Conservation (phyloP, 805 yeast genomes). For the Lipomyces anomalus region DNA sequence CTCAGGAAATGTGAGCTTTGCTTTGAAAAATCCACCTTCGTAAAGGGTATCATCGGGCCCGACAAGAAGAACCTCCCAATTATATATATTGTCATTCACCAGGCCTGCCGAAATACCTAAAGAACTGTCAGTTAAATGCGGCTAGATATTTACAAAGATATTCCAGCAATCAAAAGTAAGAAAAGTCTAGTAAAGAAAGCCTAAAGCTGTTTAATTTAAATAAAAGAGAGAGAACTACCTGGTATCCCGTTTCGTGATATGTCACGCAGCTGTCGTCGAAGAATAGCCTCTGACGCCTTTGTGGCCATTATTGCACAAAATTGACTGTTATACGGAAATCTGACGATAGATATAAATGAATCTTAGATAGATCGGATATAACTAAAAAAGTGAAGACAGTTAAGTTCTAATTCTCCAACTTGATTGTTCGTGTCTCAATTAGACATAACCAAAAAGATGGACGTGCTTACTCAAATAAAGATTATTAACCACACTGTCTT, state of each 20-base stretch:
- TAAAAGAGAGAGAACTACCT: conserved; percentile 2
- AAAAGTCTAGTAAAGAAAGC: background rate
- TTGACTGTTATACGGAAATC: too few relatives aligned
- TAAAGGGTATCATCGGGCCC: conserved; percentile 70
- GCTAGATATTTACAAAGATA: background rate
- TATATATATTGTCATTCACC: conserved; percentile 41
- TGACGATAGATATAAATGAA: too few relatives aligned
- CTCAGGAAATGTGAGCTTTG: conserved; percentile 52
- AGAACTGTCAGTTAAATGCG: too few relatives aligned
- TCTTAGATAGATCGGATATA: too few relatives aligned
- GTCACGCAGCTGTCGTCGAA: conserved; percentile 22
- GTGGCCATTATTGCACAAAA: conserved; percentile 17
- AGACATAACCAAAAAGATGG: too few relatives aligned
- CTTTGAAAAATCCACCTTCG: conserved; percentile 71
- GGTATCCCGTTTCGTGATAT: conserved; percentile 21
- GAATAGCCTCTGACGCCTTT: conserved; percentile 17
- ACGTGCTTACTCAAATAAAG: too few relatives aligned
- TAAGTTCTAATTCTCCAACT: too few relatives aligned
- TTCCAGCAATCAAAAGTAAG: background rate
- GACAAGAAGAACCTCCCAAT: conserved; percentile 65
- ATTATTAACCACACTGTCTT: too few relatives aligned
- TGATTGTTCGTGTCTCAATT: too few relatives aligned
- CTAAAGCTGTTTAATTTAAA: background rate
- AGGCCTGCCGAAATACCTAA: conserved; percentile 80
- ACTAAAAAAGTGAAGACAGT: too few relatives aligned